Evolutionary conservation across 2,329 filamentous ascomycete genomes (phyloP).

Genomic region (Chaetomium globosum): DNA sequence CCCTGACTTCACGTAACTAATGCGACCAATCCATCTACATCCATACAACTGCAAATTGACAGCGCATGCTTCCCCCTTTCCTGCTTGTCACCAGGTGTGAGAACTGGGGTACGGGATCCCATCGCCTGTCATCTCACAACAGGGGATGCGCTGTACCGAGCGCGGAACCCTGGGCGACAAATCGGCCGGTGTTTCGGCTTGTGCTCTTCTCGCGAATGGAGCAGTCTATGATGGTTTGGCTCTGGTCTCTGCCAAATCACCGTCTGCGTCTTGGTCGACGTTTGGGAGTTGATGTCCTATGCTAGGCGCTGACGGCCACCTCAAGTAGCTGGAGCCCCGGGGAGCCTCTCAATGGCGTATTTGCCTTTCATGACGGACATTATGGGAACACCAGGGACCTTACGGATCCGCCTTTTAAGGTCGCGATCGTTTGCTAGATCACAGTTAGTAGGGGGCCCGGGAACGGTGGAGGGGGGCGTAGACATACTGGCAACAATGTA

Average conservation of each 20-base stretch:
- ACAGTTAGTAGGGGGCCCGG: not conserved
- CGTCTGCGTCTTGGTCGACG: not conserved
- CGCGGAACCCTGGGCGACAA: not conserved
- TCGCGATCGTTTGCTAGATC: slow-evolving; percentile 67
- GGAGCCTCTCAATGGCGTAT: slow-evolving; percentile 90
- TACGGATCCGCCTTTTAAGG: slow-evolving; percentile 79
- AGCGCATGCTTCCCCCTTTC: not conserved
- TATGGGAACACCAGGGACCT: slow-evolving; percentile 70
- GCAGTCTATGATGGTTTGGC: not conserved
- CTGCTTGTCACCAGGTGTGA: not conserved
- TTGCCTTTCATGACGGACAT: slow-evolving; percentile 85
- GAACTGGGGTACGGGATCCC: not conserved
- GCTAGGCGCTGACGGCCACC: not conserved
- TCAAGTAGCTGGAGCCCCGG: slow-evolving; percentile 73
- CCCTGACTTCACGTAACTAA: not conserved
- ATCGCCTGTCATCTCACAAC: not conserved
- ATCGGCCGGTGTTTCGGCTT: not conserved
- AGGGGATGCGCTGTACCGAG: not conserved
- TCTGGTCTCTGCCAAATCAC: not conserved
- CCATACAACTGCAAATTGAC: not conserved
- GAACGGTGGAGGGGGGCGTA: slow-evolving; percentile 34
- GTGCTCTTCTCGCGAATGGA: not conserved
- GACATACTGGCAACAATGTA: slow-evolving; percentile 72
- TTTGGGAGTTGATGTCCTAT: not conserved
- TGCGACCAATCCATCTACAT: not conserved